Conservation (phyloP, 2,329 filamentous ascomycete species). For the Pseudogymnoascus sp. region DNA sequence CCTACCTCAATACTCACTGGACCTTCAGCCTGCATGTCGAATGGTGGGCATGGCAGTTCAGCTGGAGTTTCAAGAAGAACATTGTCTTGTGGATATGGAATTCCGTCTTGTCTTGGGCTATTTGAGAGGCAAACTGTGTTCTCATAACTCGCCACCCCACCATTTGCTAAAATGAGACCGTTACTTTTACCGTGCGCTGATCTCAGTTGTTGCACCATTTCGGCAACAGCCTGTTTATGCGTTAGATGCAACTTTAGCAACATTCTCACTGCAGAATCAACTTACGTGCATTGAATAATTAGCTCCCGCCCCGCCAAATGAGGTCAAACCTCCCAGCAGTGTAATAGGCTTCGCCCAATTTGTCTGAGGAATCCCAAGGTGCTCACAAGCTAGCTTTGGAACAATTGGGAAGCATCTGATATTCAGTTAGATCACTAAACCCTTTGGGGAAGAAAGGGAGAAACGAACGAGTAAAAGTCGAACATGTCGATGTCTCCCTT, state of each 20-base stretch:
- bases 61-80: slow-evolving; percentile 36
- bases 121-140: slow-evolving; percentile 52
- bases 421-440: neutral
- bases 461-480: slow-evolving; percentile 53
- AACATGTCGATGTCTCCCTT: slow-evolving; percentile 50
- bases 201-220: slow-evolving; percentile 48
- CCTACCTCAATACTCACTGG: slow-evolving; percentile 47
- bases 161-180: slow-evolving; percentile 58
- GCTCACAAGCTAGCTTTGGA: slow-evolving; percentile 56
- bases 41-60: slow-evolving; percentile 33
- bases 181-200: slow-evolving; percentile 34
- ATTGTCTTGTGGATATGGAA: slow-evolving; percentile 40
- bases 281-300: slow-evolving; percentile 63
- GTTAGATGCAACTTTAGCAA: neutral
- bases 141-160: slow-evolving; percentile 58
- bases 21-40: slow-evolving; percentile 39
- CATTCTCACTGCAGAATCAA: slow-evolving; percentile 8
- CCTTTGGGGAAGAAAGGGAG: too few relatives aligned
- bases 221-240: slow-evolving; percentile 39
- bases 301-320: slow-evolving; percentile 63
- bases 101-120: slow-evolving; percentile 30
- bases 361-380: slow-evolving; percentile 46
- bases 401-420: slow-evolving; percentile 61
- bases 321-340: slow-evolving; percentile 58
- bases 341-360: slow-evolving; percentile 47